Conservation (phyloP, 192 early-diverging fungal species). For the Coemansia sp. region DNA sequence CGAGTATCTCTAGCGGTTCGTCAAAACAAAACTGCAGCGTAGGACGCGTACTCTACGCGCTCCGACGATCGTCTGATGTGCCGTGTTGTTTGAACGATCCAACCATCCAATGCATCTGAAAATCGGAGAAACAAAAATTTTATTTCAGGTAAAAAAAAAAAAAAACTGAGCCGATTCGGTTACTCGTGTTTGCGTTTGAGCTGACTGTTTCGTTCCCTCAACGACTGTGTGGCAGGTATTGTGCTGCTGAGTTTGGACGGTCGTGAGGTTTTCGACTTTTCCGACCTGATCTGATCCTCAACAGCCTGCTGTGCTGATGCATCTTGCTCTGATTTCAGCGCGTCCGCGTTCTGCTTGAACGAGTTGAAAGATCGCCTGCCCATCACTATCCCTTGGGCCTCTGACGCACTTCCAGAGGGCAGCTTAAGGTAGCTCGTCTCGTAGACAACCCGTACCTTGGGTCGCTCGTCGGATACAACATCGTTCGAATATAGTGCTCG, state of each 20-base stretch:
- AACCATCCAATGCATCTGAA: too few relatives aligned
- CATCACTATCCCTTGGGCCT: not conserved
- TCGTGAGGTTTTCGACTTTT: not conserved
- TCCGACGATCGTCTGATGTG: not conserved
- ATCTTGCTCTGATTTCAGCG: slow-evolving; percentile 18
- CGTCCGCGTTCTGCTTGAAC: slow-evolving; percentile 39
- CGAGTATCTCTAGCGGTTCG: not conserved
- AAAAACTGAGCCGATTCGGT: not conserved
- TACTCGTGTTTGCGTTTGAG: slow-evolving; percentile 37
- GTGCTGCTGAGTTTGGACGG: not conserved
- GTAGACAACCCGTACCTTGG: slow-evolving; percentile 30
- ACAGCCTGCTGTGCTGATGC: not conserved
- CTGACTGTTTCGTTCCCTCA: slow-evolving; percentile 24
- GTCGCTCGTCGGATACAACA: slow-evolving; percentile 21
- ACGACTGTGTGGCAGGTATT: slow-evolving; percentile 1
- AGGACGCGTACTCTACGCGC: not conserved
- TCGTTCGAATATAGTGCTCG: slow-evolving; percentile 32
- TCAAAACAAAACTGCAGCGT: not conserved
- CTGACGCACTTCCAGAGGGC: slow-evolving; percentile 21
- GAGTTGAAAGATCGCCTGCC: slow-evolving; percentile 42
- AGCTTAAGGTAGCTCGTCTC: slow-evolving; percentile 51
- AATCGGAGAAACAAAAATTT: not conserved
- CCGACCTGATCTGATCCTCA: slow-evolving; percentile 4
- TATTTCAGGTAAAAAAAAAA: not conserved
- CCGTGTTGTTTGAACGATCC: too few relatives aligned